A percentile compares a stretch with the other conserved stretches of the same genome.
phyloP scores from a whole-genome alignment of 352 stramenopile species.

The Globisporangium mamillatum region DNA sequence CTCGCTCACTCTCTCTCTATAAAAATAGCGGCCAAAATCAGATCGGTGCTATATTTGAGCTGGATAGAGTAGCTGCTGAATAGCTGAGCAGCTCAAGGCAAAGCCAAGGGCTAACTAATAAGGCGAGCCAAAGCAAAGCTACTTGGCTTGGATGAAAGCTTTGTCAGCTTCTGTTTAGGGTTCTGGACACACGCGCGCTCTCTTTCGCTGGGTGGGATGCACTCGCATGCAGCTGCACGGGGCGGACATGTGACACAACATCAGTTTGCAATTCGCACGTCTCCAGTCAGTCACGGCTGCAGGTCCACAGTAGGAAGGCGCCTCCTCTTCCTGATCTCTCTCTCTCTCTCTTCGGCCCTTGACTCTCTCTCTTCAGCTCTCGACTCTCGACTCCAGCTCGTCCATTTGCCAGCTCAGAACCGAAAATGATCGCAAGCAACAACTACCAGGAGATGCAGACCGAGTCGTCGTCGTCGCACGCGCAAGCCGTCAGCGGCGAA shows the following conservation, averaged over 20 bases:
- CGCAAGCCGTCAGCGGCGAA: conserved; percentile 2
- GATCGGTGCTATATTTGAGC: conserved; percentile 6
- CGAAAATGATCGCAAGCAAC: conserved; percentile 29
- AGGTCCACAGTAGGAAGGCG: not conserved
- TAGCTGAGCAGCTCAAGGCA: not conserved
- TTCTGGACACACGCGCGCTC: not conserved
- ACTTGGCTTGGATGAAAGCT: not conserved
- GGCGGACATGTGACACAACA: conserved; percentile 25
- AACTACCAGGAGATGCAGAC: conserved; percentile 1
- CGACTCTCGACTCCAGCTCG: conserved; percentile 11
- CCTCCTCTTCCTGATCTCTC: not conserved
- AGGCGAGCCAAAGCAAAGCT: not conserved
- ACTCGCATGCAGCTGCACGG: conserved; percentile 27
- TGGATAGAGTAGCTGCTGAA: not conserved
- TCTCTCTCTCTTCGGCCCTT: not conserved
- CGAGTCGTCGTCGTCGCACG: not conserved
- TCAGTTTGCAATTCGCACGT: conserved; percentile 62
- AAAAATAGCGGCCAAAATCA: conserved; percentile 6
- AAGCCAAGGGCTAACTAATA: not conserved
- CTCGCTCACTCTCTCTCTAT: not conserved
- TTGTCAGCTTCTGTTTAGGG: conserved; percentile 6
- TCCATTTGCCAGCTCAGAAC: conserved; percentile 23
- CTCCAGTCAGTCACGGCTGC: conserved; percentile 7
- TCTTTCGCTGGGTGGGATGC: conserved; percentile 16
- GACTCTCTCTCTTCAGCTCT: not conserved